phyloP scores from a whole-genome alignment of 2,329 filamentous ascomycete genomes.

The Westerdykella sp. region DNA sequence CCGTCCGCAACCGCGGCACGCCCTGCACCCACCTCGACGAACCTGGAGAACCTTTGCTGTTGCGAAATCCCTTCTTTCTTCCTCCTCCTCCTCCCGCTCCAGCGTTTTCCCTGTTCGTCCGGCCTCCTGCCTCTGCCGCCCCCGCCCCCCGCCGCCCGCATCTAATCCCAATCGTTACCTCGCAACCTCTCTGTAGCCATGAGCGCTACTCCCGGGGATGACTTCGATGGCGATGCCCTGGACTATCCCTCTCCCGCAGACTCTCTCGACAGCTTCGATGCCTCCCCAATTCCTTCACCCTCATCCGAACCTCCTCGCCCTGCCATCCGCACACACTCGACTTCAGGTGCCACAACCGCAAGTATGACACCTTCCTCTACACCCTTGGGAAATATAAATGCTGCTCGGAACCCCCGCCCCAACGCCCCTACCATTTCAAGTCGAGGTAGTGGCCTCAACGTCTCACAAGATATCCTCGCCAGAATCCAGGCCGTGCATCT shows the following conservation, averaged over 20 bases:
- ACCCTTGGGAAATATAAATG: conserved; percentile 68
- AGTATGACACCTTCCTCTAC: conserved; percentile 79
- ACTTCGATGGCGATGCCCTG: conserved; percentile 28
- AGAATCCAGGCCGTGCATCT: conserved; percentile 66
- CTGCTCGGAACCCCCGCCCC: conserved; percentile 51
- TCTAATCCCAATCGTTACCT: not conserved
- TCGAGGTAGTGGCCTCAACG: conserved; percentile 46
- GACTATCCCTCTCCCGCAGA: conserved; percentile 24
- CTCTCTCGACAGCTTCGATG: conserved; percentile 16
- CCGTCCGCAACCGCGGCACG: conserved; percentile 7
- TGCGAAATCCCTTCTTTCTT: too few relatives aligned
- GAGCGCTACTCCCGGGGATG: conserved; percentile 25
- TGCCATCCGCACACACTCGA: conserved; percentile 55
- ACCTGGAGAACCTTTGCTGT: too few relatives aligned
- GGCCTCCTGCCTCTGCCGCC: not conserved
- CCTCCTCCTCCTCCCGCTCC: not conserved
- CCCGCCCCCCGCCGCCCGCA: not conserved
- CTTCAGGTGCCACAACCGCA: conserved; percentile 42
- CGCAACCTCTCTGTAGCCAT: conserved; percentile 8
- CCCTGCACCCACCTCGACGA: too few relatives aligned
- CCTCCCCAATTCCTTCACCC: conserved; percentile 13
- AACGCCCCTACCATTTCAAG: conserved; percentile 40
- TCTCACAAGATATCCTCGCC: conserved; percentile 58
- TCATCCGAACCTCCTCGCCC: conserved; percentile 41
- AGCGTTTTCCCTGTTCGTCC: too few relatives aligned